Evolutionary conservation across 768 basidiomycete species (phyloP).

Genomic region (Kwoniella pini): DNA sequence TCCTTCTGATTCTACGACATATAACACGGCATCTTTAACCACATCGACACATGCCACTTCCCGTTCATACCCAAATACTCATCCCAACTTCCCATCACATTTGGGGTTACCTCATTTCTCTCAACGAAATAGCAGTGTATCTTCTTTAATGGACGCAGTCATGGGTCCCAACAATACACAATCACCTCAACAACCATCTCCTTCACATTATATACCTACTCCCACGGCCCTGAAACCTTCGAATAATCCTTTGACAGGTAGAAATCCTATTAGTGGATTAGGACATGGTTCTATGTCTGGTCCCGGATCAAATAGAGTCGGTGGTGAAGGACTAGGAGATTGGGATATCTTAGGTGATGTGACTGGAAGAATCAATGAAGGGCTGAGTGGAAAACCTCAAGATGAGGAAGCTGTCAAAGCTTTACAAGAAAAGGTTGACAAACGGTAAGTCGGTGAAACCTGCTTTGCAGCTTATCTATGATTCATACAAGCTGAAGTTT

Average conservation of each 20-base stretch:
- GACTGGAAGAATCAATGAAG: conserved; percentile 10
- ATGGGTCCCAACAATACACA: conserved; percentile 10
- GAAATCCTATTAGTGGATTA: background rate
- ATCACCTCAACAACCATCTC: conserved; percentile 5
- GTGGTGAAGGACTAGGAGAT: background rate
- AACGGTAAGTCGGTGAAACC: conserved; percentile 24
- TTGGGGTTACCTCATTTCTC: conserved; percentile 14
- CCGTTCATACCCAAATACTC: background rate
- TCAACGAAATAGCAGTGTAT: conserved; percentile 8
- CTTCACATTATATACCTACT: conserved; percentile 5
- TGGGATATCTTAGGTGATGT: conserved; percentile 38
- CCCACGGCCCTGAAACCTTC: conserved; percentile 1
- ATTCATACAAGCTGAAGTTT: too few relatives aligned
- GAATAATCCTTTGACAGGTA: background rate
- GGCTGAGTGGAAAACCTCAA: conserved; percentile 19
- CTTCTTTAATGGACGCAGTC: conserved; percentile 22
- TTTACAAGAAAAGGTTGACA: conserved; percentile 41
- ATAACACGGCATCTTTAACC: background rate
- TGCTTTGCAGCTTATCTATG: background rate
- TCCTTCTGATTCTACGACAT: background rate
- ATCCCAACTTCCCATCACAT: background rate
- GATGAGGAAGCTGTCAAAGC: conserved; percentile 31
- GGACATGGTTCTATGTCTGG: background rate
- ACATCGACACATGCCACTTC: background rate
- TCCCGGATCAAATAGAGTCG: background rate